These are phyloP conservation scores for Saposhnikovia divaricata DNA, from an alignment of 129 eudicot species.

Conservation along the genomic window DNA sequence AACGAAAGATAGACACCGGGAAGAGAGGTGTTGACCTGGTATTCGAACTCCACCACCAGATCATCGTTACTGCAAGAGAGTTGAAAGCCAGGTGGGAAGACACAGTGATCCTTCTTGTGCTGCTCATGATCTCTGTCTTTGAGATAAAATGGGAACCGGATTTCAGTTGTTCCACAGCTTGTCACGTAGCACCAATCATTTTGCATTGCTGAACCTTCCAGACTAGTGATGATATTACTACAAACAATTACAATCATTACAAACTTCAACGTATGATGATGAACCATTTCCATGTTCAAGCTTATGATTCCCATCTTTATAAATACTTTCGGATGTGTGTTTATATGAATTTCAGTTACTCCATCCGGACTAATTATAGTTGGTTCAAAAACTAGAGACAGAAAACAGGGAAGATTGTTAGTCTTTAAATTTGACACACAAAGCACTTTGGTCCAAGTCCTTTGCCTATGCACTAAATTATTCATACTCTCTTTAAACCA, in stretches of 20 bases:
- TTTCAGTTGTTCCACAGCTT: background rate
- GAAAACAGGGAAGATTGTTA: no score
- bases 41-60: background rate
- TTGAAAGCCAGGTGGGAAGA: conserved; percentile 11
- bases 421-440: no score
- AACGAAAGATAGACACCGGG: background rate
- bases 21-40: background rate
- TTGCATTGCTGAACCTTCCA: background rate
- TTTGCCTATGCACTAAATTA: no score
- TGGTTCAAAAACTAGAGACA: no score
- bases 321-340: no score
- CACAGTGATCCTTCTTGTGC: conserved; percentile 3
- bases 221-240: background rate
- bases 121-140: background rate
- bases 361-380: no score
- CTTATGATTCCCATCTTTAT: background rate
- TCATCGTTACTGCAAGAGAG: background rate
- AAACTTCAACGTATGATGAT: background rate
- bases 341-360: no score
- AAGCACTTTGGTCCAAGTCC: no score
- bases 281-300: background rate
- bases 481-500: no score
- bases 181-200: background rate
- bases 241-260: no score
- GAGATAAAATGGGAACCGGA: conserved; percentile 9